Evolutionary conservation across 2,329 filamentous ascomycete genomes (phyloP), one percentile per base, ranked within the genome.

Genomic region (Gnomoniopsis sp.): DNA sequence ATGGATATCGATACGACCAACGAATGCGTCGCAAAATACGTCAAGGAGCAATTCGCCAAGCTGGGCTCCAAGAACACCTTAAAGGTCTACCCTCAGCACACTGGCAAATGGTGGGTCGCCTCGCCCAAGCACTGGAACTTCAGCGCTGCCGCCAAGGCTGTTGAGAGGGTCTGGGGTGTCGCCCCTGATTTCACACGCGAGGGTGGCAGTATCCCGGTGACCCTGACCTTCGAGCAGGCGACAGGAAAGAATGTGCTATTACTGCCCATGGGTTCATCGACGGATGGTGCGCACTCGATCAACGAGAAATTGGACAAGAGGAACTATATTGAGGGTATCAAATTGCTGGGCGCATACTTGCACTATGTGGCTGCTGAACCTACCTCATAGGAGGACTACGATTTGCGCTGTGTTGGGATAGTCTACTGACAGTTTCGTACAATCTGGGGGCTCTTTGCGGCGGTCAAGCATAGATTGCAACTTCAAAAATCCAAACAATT

Each of bases 41-140:
- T 98, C 64, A 84, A 93, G 70, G 87, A 89, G 64, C 86, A 90
- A 66, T 97, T 96, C 73, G 88, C 89, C 67, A 91, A 92, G 76
- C 83, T 98, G 36, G 85, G 86, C 65, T 95, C 89, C 76, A 99
- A 99, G 83, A 99, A 99, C 81, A 92, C 82, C 17, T 75, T 96
- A 70, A 90, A 90, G 68, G 87, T 92, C 55, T 87, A 82, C 71
- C 82, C 93, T 59, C 88, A 93, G 76, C 95, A 99, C 79, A 88
- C 87, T 60, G 95, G 95, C 67, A 97, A 97, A 78, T 99, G 95
- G 95, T 99, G 95, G 95, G 92, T 96, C 50, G 92, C 96, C 49
- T 93, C 89, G 71, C 93, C 95, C 33, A 95, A 96, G 78, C 93
- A 99, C 83, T 98, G 95, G 92, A 99, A 99, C 83, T 99, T 98